Conservation (phyloP, 306 rosid species). For the Acmispon strigosus region DNA sequence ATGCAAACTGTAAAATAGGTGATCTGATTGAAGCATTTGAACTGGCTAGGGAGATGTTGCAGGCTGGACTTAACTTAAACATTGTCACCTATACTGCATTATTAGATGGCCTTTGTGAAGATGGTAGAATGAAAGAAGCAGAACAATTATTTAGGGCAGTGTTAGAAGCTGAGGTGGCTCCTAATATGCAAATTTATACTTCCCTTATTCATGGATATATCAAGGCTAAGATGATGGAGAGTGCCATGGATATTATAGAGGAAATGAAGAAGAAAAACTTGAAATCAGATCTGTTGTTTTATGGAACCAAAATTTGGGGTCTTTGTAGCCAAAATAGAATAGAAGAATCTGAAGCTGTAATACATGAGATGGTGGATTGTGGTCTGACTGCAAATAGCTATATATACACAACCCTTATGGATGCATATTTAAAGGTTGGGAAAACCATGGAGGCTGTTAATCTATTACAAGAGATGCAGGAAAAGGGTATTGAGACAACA, state of each 20-base stretch:
- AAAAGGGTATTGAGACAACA: slow-evolving; percentile 47
- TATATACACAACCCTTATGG: slow-evolving; percentile 68
- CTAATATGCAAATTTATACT: slow-evolving; percentile 55
- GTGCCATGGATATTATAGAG: slow-evolving; percentile 47
- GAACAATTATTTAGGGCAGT: slow-evolving; percentile 60
- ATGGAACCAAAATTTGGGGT: slow-evolving; percentile 78
- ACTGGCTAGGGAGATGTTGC: slow-evolving; percentile 64
- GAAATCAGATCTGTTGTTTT: slow-evolving; percentile 55
- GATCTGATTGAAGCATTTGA: slow-evolving; percentile 60
- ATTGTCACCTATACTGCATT: slow-evolving; percentile 64
- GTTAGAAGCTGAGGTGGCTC: slow-evolving; percentile 53
- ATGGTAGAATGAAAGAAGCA: slow-evolving; percentile 70
- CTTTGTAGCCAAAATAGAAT: slow-evolving; percentile 62
- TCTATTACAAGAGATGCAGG: slow-evolving; percentile 67
- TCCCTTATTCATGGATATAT: slow-evolving; percentile 78
- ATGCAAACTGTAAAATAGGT: slow-evolving; percentile 79
- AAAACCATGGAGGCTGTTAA: slow-evolving; percentile 52
- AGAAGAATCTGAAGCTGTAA: slow-evolving; percentile 48
- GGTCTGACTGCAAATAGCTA: slow-evolving; percentile 63
- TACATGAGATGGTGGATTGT: slow-evolving; percentile 48
- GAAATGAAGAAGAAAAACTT: slow-evolving; percentile 62
- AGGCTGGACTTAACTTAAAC: slow-evolving; percentile 54
- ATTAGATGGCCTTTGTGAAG: slow-evolving; percentile 76
- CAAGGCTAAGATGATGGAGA: slow-evolving; percentile 56
- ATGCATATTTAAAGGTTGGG: slow-evolving; percentile 78